Evolutionary conservation across 1,139 yeast genomes (phyloP).

Genomic region (Yamadazyma blattariae): DNA sequence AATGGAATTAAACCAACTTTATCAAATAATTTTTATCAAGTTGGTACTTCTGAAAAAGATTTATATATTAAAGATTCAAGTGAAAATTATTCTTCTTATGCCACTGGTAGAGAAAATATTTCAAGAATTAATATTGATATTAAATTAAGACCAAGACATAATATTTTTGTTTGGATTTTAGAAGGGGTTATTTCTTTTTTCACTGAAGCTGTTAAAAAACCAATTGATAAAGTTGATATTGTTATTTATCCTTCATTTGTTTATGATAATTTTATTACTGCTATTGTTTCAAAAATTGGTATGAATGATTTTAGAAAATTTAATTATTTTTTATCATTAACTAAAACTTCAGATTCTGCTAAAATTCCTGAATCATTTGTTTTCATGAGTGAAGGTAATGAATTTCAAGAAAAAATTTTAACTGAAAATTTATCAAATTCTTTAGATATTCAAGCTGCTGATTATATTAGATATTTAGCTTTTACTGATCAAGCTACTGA

Average conservation of each 20-base stretch:
- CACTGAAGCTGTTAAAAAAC: constrained; percentile 43
- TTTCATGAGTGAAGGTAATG: constrained; percentile 86
- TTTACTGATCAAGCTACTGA: constrained; percentile 78
- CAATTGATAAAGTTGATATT: constrained; percentile 63
- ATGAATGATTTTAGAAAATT: constrained; percentile 77
- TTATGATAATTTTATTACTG: constrained; percentile 70
- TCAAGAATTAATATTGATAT: constrained; percentile 60
- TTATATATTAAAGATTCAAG: constrained; percentile 65
- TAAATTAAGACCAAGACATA: constrained; percentile 77
- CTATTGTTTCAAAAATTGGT: constrained; percentile 78
- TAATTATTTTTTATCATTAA: constrained; percentile 79
- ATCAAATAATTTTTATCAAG: constrained; percentile 70
- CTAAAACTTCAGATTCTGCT: constrained; percentile 72
- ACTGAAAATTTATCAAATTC: constrained; percentile 48
- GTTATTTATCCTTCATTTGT: constrained; percentile 58
- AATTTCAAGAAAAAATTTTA: constrained; percentile 66
- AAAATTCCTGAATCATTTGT: constrained; percentile 74
- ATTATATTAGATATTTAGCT: constrained; percentile 59
- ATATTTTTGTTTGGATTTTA: constrained; percentile 59
- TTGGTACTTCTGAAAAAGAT: constrained; percentile 58
- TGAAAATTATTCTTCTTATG: constrained; percentile 72
- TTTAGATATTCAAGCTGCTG: constrained; percentile 47
- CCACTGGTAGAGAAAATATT: constrained; percentile 84
- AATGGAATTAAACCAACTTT: constrained; percentile 46
- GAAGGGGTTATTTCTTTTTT: constrained; percentile 59